These are phyloP conservation scores for Monosporascus ibericus DNA, from an alignment of 2,329 filamentous ascomycete species.

Conservation along the genomic window DNA sequence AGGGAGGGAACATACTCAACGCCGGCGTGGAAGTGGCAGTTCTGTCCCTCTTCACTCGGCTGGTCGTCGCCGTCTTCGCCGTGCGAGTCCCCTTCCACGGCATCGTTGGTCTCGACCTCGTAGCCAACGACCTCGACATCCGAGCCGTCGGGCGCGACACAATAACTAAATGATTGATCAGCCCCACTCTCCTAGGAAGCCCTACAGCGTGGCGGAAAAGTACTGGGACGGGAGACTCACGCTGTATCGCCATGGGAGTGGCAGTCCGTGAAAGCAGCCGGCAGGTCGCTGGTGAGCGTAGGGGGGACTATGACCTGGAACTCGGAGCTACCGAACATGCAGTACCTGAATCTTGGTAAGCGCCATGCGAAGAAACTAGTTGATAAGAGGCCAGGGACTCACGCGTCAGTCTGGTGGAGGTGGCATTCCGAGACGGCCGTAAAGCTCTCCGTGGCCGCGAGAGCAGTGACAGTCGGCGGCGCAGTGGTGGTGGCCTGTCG, in stretches of 20 bases:
- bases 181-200: constrained; percentile 1
- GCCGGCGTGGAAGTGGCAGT: constrained; percentile 70
- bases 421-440: constrained; percentile 49
- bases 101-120: constrained; percentile 14
- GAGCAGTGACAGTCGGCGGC: constrained; percentile 16
- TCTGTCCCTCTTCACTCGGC: constrained; percentile 25
- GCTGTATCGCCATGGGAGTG: constrained; percentile 45
- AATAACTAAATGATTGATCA: constrained; percentile 43
- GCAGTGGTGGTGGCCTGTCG: constrained; percentile 7
- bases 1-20: constrained; percentile 54
- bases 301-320: constrained; percentile 24
- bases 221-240: constrained; percentile 30
- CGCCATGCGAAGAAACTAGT: not conserved
- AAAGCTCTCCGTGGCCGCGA: constrained; percentile 22
- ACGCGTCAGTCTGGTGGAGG: constrained; percentile 38
- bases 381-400: constrained; percentile 7
- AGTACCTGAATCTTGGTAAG: constrained; percentile 17
- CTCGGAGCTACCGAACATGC: constrained; percentile 22
- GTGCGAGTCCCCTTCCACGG: constrained; percentile 8
- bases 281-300: constrained; percentile 20
- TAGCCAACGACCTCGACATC: constrained; percentile 52
- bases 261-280: constrained; percentile 34
- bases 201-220: not conserved
- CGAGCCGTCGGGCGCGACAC: constrained; percentile 50
- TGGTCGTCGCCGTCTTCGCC: constrained; percentile 16